Conservation (phyloP, 1,284 basidiomycete species). For the Rhizoctonia solani region DNA sequence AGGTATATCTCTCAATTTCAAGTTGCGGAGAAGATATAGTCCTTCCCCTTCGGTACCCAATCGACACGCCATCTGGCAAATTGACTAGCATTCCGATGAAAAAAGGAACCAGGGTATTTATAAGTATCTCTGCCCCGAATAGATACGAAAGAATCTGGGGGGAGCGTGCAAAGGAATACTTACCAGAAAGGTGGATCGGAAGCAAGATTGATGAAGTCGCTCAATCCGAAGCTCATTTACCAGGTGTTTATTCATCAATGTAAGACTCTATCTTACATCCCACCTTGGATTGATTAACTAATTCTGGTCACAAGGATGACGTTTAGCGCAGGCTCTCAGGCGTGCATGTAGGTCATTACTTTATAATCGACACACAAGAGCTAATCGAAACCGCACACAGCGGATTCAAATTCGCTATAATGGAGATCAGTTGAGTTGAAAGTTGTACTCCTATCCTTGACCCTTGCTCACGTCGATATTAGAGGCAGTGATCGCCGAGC, state of each 20-base stretch:
- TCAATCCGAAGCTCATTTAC: constrained; percentile 14
- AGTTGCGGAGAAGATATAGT: constrained; percentile 11
- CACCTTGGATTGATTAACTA: no score
- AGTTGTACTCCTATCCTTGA: not conserved
- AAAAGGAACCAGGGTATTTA: constrained; percentile 39
- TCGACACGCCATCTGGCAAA: constrained; percentile 9
- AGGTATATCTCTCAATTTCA: no score
- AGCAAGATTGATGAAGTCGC: constrained; percentile 18
- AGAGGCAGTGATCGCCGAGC: constrained; percentile 6
- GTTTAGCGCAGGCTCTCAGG: constrained; percentile 1
- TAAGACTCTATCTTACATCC: not conserved
- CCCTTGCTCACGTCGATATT: not conserved
- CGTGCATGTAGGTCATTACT: constrained; percentile 19
- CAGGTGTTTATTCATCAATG: constrained; percentile 27
- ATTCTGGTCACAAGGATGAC: constrained; percentile 13
- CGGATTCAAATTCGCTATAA: constrained; percentile 25
- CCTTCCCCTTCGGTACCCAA: constrained; percentile 13
- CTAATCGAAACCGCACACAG: not conserved
- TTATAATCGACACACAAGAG: not conserved
- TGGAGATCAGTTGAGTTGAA: constrained; percentile 27
- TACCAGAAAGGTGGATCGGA: constrained; percentile 12
- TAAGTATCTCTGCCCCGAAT: constrained; percentile 41
- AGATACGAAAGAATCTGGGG: constrained; percentile 39
- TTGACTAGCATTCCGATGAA: constrained; percentile 33
- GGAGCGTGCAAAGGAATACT: constrained; percentile 1